Percentiles rank a stretch among this genome's conserved stretches.
phyloP scores from a whole-genome alignment of 2,329 filamentous ascomycete species.

The Colletotrichum sidae region DNA sequence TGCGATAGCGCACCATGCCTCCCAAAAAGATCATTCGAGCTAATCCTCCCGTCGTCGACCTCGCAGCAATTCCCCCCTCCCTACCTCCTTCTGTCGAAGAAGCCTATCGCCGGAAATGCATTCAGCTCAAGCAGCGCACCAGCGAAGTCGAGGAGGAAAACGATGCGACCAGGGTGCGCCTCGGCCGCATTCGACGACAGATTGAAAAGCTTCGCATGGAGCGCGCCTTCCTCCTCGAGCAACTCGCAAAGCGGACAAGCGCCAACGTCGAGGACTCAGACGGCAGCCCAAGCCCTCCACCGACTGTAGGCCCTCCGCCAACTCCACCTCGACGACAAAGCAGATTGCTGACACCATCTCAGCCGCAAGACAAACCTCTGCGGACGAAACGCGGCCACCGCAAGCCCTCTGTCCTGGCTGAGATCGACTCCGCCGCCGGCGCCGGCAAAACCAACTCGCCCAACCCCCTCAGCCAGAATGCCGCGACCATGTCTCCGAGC shows the following conservation, averaged over 20 bases:
- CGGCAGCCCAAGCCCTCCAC: conserved; percentile 82
- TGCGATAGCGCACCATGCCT: conserved; percentile 42
- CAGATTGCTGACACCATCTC: conserved; percentile 40
- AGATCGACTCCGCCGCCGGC: conserved; percentile 52
- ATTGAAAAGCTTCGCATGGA: conserved; percentile 93
- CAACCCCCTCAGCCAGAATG: conserved; percentile 59
- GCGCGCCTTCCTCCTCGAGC: conserved; percentile 79
- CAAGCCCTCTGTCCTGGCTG: conserved; percentile 64
- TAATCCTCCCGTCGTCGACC: conserved; percentile 49
- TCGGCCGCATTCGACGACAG: conserved; percentile 83
- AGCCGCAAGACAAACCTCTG: conserved; percentile 84
- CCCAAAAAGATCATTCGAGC: conserved; percentile 52
- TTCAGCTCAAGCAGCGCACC: conserved; percentile 90
- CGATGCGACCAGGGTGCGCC: conserved; percentile 82
- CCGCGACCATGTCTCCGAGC: conserved; percentile 59
- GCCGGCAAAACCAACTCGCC: conserved; percentile 51
- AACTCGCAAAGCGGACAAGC: conserved; percentile 79
- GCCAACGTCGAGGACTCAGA: conserved; percentile 82
- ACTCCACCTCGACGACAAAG: conserved; percentile 38
- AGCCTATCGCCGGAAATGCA: conserved; percentile 96
- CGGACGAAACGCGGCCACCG: conserved; percentile 79
- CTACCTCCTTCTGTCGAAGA: conserved; percentile 92
- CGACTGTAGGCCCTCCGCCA: conserved; percentile 68
- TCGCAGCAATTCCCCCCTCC: conserved; percentile 65
- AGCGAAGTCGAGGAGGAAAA: conserved; percentile 94